These are phyloP conservation scores for Wickerhamiella pararugosa DNA, from an alignment of 1,139 yeast species.

Conservation along the genomic window DNA sequence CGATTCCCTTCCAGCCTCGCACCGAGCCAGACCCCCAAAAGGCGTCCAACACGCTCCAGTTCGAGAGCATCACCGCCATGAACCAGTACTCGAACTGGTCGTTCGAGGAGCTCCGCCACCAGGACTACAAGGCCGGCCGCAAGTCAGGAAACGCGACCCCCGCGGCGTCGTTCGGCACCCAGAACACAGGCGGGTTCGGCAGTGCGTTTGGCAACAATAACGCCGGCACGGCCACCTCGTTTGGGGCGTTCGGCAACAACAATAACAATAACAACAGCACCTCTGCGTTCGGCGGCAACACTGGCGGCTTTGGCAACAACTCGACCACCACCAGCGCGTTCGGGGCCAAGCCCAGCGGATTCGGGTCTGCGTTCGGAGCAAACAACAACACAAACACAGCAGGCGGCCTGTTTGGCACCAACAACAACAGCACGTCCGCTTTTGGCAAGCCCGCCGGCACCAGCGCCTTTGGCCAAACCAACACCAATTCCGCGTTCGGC, in stretches of 20 bases:
- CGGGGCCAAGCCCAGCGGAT: not conserved
- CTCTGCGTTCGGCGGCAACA: slow-evolving; percentile 12
- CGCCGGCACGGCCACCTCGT: slow-evolving; percentile 14
- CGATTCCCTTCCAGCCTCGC: slow-evolving; percentile 43
- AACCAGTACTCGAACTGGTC: slow-evolving; percentile 75
- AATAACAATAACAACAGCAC: slow-evolving; percentile 11
- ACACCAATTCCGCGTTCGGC: slow-evolving; percentile 6
- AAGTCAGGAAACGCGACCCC: slow-evolving; percentile 18
- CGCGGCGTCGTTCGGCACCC: slow-evolving; percentile 10
- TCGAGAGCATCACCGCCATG: slow-evolving; percentile 72
- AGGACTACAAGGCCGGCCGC: slow-evolving; percentile 69
- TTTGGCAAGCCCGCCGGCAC: slow-evolving; percentile 16
- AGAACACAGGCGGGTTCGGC: slow-evolving; percentile 4
- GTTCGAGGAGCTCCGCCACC: slow-evolving; percentile 74
- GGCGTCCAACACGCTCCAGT: slow-evolving; percentile 31
- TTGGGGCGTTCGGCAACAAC: slow-evolving; percentile 5
- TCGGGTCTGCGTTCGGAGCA: slow-evolving; percentile 16
- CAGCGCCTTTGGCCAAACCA: slow-evolving; percentile 13
- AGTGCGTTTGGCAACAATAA: slow-evolving; percentile 11
- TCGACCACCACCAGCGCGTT: slow-evolving; percentile 6
- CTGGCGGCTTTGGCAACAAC: slow-evolving; percentile 25
- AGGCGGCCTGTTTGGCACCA: slow-evolving; percentile 11
- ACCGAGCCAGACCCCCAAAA: slow-evolving; percentile 61
- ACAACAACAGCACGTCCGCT: slow-evolving; percentile 11
- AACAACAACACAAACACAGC: not conserved